A percentile compares a stretch with the other conserved stretches of the same genome.
Conservation (phyloP, 2,329 filamentous ascomycete genomes). For the Ampelomyces quisqualis region DNA sequence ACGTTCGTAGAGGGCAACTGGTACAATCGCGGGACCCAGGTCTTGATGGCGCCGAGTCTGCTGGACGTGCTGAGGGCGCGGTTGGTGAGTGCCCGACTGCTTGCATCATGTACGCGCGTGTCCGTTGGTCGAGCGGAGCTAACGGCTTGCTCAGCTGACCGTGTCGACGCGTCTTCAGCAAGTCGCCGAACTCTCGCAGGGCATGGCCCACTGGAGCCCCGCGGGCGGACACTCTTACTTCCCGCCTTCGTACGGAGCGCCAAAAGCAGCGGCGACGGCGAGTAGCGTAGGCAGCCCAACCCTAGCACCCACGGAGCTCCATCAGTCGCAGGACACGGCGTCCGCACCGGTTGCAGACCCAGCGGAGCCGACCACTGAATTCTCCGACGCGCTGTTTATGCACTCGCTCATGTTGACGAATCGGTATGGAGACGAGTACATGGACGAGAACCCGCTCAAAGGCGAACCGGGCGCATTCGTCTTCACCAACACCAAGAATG, state of each 20-base stretch:
- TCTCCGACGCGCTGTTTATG: conserved; percentile 39
- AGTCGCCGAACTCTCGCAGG: conserved; percentile 55
- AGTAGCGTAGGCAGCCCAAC: conserved; percentile 37
- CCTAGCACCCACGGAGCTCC: conserved; percentile 28
- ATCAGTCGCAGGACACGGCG: conserved; percentile 25
- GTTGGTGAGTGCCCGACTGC: conserved; percentile 47
- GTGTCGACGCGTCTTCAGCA: conserved; percentile 58
- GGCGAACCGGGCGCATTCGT: conserved; percentile 65
- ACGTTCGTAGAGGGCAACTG: conserved; percentile 59
- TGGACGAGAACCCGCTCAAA: conserved; percentile 63
- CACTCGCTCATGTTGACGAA: conserved; percentile 55
- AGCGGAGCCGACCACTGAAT: conserved; percentile 22
- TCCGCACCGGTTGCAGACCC: conserved; percentile 13
- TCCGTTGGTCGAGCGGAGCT: conserved; percentile 5
- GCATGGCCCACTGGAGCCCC: conserved; percentile 59
- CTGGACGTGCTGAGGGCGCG: conserved; percentile 58
- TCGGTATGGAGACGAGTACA: conserved; percentile 60
- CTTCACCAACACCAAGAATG: conserved; percentile 50
- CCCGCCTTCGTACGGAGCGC: conserved; percentile 49
- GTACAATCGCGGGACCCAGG: conserved; percentile 60
- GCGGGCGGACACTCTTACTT: conserved; percentile 62
- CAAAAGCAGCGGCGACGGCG: conserved; percentile 28
- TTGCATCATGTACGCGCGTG: neutral
- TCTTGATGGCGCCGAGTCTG: conserved; percentile 64
- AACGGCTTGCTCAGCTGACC: conserved; percentile 48